Base-by-base conservation (phyloP, 2,329 filamentous ascomycete species). In the Ophiobolus disseminans region DNA sequence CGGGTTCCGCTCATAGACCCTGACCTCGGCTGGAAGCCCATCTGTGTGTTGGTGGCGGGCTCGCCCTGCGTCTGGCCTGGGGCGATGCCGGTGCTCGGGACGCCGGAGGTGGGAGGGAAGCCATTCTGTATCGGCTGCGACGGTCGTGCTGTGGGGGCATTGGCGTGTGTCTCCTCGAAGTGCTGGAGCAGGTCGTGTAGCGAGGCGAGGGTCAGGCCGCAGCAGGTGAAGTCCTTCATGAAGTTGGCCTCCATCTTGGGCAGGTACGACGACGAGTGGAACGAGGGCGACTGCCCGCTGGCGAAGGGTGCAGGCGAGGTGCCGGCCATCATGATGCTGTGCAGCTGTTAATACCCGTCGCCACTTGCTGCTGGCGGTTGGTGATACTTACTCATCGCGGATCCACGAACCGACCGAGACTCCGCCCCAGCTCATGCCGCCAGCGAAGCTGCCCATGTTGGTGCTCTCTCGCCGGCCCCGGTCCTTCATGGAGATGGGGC, bases 371-470 rank as follows among this genome's bases (percentile, higher is more conserved):
- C 22, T 35, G 20, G 21, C 20, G 20, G 28, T 36, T 40, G 45
- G 40, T 43, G 45, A 42, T 45, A 87, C 93, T 86, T 86, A 99
- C 94, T 99, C 94, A 78, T 99, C 93, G 74, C 90, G 84, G 74
- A 99, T 94, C 81, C 95, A 97, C 69, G 93, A 97, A 55, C 93
- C 93, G 58, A 97, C 90, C 7, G 93, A 97, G 52, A 96, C 86
- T 58, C 92, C 93, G 69, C 93, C 93, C 92, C 93, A 99, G 75
- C 92, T 97, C 87, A 96, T 91, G 64, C 93, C 92, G 57, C 86
- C 88, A 41, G 83, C 78, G 52, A 86, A 74, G 68, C 84, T 86
- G 59, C 84, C 81, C 53, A 83, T 82, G 47, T 82, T 82, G 54
- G 82, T 76, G 70, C 82, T 84, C 70, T 86, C 82, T 58, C 84